phyloP scores from a whole-genome alignment of 257 asterid genomes.

The Nicotiana paniculata region DNA sequence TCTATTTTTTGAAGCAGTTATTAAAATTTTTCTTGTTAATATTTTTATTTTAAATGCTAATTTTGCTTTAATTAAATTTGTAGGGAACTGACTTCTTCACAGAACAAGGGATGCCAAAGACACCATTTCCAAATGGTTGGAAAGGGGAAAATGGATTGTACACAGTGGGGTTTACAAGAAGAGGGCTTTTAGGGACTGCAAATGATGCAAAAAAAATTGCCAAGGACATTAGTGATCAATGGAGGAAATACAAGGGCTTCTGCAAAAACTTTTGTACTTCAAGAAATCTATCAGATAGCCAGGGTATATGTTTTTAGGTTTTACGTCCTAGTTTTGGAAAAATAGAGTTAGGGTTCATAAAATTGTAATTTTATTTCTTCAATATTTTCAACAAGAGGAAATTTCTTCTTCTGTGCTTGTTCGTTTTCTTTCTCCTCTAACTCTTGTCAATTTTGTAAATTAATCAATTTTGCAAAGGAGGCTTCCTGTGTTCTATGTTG shows the following conservation, averaged over 20 bases:
- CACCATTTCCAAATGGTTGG: constrained; percentile 85
- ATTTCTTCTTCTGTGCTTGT: neutral
- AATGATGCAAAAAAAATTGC: constrained; percentile 70
- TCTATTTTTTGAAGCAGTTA: too few relatives aligned
- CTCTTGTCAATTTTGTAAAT: constrained; percentile 34
- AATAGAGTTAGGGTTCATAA: constrained; percentile 1
- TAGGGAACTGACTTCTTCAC: constrained; percentile 73
- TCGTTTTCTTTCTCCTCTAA: neutral
- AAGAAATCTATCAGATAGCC: constrained; percentile 3
- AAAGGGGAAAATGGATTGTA: constrained; percentile 78
- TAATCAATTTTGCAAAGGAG: constrained; percentile 44
- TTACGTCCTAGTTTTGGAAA: neutral
- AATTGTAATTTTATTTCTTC: neutral
- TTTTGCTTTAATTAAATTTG: neutral
- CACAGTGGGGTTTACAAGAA: constrained; percentile 79
- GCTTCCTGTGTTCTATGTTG: constrained; percentile 5
- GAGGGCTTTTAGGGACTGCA: constrained; percentile 76
- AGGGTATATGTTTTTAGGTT: constrained; percentile 5
- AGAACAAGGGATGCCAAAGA: constrained; percentile 69
- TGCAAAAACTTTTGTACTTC: constrained; percentile 3
- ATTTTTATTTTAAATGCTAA: neutral
- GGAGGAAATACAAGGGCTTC: constrained; percentile 31
- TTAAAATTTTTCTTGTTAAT: too few relatives aligned
- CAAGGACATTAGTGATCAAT: constrained; percentile 43
- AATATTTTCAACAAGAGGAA: constrained; percentile 1